Percentiles rank a stretch among this genome's conserved stretches.
Conservation (phyloP, 2,329 filamentous ascomycete species). For the Colletotrichum tabaci region DNA sequence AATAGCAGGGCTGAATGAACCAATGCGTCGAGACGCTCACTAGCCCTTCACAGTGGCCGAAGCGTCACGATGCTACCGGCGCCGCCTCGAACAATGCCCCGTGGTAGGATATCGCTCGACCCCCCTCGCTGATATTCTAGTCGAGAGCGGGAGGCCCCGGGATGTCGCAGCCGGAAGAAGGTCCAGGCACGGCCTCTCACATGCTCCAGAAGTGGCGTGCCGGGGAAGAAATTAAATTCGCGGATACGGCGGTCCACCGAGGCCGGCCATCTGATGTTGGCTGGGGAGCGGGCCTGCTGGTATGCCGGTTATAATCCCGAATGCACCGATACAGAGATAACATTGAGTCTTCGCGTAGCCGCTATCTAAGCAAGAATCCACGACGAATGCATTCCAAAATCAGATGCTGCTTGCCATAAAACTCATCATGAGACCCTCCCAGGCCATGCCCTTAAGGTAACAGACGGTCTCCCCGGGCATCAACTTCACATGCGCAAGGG, state of each 20-base stretch:
- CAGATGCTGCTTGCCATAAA: neutral
- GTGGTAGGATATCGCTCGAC: neutral
- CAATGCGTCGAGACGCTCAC: neutral
- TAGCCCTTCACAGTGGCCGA: neutral
- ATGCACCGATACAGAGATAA: neutral
- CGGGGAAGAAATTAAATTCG: neutral
- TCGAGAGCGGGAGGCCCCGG: neutral
- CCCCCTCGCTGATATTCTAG: neutral
- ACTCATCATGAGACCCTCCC: neutral
- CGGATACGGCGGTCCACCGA: neutral
- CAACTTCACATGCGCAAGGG: neutral
- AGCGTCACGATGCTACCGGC: neutral
- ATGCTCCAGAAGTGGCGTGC: neutral
- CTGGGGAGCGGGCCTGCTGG: neutral
- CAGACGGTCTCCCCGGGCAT: neutral
- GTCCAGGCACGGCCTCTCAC: conserved; percentile 1
- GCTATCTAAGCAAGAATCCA: neutral
- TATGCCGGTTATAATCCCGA: neutral
- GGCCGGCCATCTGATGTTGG: conserved; percentile 6
- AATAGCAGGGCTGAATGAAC: neutral
- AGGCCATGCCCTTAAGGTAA: neutral
- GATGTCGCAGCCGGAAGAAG: neutral
- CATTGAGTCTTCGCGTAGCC: neutral
- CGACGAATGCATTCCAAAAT: too few relatives aligned
- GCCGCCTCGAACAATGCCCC: neutral